Percentiles rank a stretch among this genome's conserved stretches.
Conservation (phyloP, 306 rosid species). For the Vicia faba region DNA sequence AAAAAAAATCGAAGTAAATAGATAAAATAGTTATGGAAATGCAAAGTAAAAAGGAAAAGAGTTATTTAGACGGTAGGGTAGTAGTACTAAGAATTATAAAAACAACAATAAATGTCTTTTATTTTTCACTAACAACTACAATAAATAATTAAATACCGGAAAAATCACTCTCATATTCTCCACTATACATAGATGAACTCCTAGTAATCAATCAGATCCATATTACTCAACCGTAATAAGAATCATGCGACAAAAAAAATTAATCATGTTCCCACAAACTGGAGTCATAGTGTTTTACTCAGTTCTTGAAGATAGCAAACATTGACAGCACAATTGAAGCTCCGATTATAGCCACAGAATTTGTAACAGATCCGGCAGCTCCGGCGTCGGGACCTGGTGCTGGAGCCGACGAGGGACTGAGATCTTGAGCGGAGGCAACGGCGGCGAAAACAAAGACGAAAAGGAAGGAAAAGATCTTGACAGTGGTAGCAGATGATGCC, state of each 20-base stretch:
- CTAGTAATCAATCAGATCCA: not conserved
- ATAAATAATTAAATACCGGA: not conserved
- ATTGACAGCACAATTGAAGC: conserved; percentile 41
- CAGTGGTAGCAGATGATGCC: conserved; percentile 34
- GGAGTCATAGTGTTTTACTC: not conserved
- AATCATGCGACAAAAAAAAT: too few relatives aligned
- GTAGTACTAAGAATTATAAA: too few relatives aligned
- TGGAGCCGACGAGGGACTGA: conserved; percentile 34
- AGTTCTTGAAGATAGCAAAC: conserved; percentile 39
- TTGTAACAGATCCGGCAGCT: not conserved
- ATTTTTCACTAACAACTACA: not conserved
- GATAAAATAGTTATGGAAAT: too few relatives aligned
- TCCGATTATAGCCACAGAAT: conserved; percentile 44
- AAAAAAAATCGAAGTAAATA: too few relatives aligned
- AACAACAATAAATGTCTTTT: too few relatives aligned
- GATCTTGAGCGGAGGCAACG: conserved; percentile 43
- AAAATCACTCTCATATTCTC: conserved; percentile 3
- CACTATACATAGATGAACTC: not conserved
- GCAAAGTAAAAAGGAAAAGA: too few relatives aligned
- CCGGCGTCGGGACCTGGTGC: conserved; percentile 29
- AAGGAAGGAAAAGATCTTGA: conserved; percentile 26
- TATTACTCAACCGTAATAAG: too few relatives aligned
- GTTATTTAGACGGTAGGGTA: too few relatives aligned
- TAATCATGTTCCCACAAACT: too few relatives aligned
- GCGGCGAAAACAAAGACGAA: conserved; percentile 31